Evolutionary conservation across 2,329 filamentous ascomycete genomes (phyloP).

Genomic region (Ploettnerulaceae sp.): DNA sequence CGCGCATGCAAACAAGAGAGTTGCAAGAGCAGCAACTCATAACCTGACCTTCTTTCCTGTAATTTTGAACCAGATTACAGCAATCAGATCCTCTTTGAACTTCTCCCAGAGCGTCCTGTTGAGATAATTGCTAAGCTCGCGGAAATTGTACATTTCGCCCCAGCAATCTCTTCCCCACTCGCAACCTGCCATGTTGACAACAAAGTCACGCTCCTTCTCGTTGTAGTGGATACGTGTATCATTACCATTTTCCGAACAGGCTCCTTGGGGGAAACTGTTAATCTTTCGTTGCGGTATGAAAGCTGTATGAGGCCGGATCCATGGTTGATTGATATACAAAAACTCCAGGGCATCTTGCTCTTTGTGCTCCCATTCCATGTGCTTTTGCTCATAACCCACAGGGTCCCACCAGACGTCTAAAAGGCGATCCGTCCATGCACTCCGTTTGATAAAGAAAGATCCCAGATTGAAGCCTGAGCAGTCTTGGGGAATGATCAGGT

Average conservation of each 20-base stretch:
- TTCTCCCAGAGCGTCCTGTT: conserved; percentile 79
- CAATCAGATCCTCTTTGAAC: conserved; percentile 63
- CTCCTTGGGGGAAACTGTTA: conserved; percentile 89
- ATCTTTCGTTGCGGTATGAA: conserved; percentile 90
- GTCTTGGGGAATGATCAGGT: conserved; percentile 86
- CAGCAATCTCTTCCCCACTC: conserved; percentile 97
- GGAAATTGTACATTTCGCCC: conserved; percentile 95
- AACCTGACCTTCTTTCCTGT: conserved; percentile 45
- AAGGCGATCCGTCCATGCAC: conserved; percentile 83
- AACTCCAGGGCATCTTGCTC: conserved; percentile 95
- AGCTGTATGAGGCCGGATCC: conserved; percentile 81
- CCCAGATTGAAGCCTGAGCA: conserved; percentile 95
- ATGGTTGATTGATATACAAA: conserved; percentile 85
- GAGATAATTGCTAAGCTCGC: conserved; percentile 82
- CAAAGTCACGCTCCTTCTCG: conserved; percentile 78
- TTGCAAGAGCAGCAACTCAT: conserved; percentile 15
- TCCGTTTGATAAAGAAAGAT: conserved; percentile 85
- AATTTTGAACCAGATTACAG: conserved; percentile 57
- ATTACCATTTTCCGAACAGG: conserved; percentile 73
- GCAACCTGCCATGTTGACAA: conserved; percentile 98
- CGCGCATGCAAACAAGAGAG: not conserved
- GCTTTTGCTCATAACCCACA: conserved; percentile 93
- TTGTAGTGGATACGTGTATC: conserved; percentile 81
- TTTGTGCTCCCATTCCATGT: conserved; percentile 99
- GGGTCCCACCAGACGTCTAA: conserved; percentile 99